Base-by-base conservation (phyloP, 345 rosid species). In the Combretum micranthum region DNA sequence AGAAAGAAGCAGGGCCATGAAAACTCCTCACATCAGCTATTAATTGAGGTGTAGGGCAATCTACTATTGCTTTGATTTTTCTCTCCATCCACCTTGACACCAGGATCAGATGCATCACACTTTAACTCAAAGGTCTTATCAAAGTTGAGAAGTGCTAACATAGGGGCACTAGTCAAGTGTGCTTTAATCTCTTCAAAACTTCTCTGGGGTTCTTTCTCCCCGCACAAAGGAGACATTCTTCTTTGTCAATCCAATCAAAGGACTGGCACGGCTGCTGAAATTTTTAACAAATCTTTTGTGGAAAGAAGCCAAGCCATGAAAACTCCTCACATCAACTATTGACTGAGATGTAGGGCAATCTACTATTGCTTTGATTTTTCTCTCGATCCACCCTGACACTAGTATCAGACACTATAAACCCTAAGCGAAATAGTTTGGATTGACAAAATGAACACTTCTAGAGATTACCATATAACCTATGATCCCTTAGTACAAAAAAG, bases 101-200 rank as follows among this genome's bases (percentile, higher is more conserved):
- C 2, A 17, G 14, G 4, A 8, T 18, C 20, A 32, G 26, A 23
- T 12, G 53, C 67, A 47, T 63, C 67, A 47, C 61, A 63, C n/a
- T 12, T 26, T 0, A n/a, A 63, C 10, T 5, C 20, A 25, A 25
- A 25, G 44, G 15, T 13, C 10, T 55, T 55, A 10, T 4, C 0
- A 5, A 64, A 56, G 12, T 56, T 3, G 15, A 14, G 46, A 2
- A 39, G 18, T 0, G 12, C 6, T 2, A 49, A 9, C 13, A 64
- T n/a, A 2, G n/a, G 21, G 42, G 26, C 17, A 14, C 16, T 0
- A 9, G 26, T 42, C 13, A 64, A 1, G 3, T 50, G 16, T 0
- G 4, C 0, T 16, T 57, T 51, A 6, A 57, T 20, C 7, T 22
- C 19, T 2, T n/a, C 8, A 49, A 26, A 49, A 15, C 16, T 56